Base-by-base conservation (phyloP, 179 eudicot genomes). In the Camellia oleifera region DNA sequence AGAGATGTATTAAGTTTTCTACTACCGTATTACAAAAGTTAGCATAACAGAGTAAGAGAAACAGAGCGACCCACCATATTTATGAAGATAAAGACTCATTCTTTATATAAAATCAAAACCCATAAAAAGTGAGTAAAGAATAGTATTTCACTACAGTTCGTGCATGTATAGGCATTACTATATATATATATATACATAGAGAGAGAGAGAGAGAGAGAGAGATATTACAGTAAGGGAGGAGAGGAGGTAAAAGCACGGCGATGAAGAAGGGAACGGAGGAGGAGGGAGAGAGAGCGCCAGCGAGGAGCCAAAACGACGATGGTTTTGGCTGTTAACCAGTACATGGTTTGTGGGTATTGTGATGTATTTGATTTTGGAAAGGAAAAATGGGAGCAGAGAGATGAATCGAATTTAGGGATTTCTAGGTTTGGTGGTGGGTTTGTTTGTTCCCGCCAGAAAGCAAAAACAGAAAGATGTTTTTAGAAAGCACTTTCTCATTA, bases 211-310 rank as follows among this genome's bases (percentile, higher is more conserved):
- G 11, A 50, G 12, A 64, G 79, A 70, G 56, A 66, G 75, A 72
- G 53, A 77, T 14, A 44, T 69, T 84, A 87, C 90, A 84, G 52
- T 42, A 52, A 84, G 12, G 82, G 73, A 26, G 81, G 80, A 75
- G 86, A 56, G 11, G 89, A 71, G 69, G 79, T 8, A 76, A 84
- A 69, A 56, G 77, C 73, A 45, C 85, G 88, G 44, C 9, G 83
- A 75, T 32, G 82, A 62, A 85, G 57, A 75, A 81, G 83, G 68
- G 72, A 71, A 58, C 88, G 83, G 72, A 87, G 83, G 77, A 92
- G 84, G 71, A 87, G 83, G 75, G 87, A 60, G 63, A 90, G 72
- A 61, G 92, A 85, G 56, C 93, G 89, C 92, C 94, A 93, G 65
- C 87, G 87, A 68, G 89, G 93, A 11, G 82, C 42, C 48, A 87